Evolutionary conservation across 164 flowering plant species (phyloP).

Genomic region (Umbilicus rupestris): DNA sequence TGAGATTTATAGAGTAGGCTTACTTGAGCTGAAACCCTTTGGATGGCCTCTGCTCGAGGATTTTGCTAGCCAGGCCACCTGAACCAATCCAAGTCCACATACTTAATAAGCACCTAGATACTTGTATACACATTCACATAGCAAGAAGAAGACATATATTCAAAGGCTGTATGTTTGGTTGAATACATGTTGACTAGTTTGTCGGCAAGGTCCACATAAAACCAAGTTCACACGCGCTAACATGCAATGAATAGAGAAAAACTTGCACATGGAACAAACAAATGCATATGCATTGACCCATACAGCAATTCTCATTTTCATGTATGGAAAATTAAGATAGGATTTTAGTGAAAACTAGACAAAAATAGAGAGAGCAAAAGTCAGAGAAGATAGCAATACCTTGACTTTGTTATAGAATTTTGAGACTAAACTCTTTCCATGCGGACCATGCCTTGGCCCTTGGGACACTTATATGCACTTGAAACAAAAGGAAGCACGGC

Average conservation of each 20-base stretch:
- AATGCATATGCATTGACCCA: background rate
- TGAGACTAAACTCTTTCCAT: background rate
- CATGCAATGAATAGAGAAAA: background rate
- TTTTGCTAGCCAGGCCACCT: background rate
- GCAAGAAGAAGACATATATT: background rate
- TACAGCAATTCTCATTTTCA: background rate
- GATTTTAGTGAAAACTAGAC: background rate
- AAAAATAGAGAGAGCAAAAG: background rate
- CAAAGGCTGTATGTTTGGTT: background rate
- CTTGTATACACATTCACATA: background rate
- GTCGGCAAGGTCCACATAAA: constrained; percentile 5
- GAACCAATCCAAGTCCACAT: background rate
- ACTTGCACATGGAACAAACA: constrained; percentile 7
- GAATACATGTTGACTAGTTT: background rate
- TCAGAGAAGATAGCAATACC: background rate
- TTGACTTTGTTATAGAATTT: background rate
- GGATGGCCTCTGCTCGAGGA: background rate
- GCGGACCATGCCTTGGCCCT: too few species aligned
- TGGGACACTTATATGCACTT: background rate
- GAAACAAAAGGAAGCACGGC: background rate
- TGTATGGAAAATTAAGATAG: background rate
- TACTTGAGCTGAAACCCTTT: background rate
- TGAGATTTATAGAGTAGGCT: background rate
- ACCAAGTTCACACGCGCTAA: background rate
- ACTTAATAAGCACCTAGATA: background rate